Evolutionary conservation across 129 eudicot species (phyloP), one percentile per base, ranked within the genome.

Genomic region (Artemisia annua): DNA sequence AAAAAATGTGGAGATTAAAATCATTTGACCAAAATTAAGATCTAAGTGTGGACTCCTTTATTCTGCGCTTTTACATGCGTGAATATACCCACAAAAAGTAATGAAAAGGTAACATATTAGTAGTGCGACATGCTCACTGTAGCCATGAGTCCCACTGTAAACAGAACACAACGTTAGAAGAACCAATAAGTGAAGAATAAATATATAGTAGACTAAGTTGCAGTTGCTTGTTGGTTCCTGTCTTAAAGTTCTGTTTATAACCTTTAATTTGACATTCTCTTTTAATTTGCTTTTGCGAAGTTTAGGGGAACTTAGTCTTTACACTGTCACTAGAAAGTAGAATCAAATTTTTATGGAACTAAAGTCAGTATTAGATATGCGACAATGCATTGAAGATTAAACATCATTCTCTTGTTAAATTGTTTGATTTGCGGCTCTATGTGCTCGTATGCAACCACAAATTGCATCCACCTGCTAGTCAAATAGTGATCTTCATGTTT

Each of bases 231-330:
- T 22, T 76, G 63, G 53, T 75, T 74, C 57, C 57, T 15, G 48
- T 59, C 46, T 24, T 18, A 18, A 52, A 28, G 2, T 8, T 30
- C 51, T 62, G 7, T 60, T 59, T 11, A 48, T 15, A 18, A 28
- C n/a, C 46, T 77, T 30, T n/a, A n/a, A n/a, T n/a, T n/a, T 26
- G 74, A 61, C 75, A 49, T 77, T 69, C 64, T 24, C 8, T 66
- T 75, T 7, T 39, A 1, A 39, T 39, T 43, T 66, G 67, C 50
- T 55, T 66, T 54, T 55, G 57, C 30, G 44, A 35, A 22, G n/a
- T 67, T 48, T 51, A 20, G 3, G 35, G 14, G 4, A 17, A 53
- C 22, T 16, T 53, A 6, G 19, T 53, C 46, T 39, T 7, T 39
- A 39, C 46, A 39, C 46, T 39, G 22, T 53, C 59, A 14, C 19